These are phyloP conservation scores for Eimeria tenella DNA, from an alignment of 169 alveolate species.

Conservation along the genomic window DNA sequence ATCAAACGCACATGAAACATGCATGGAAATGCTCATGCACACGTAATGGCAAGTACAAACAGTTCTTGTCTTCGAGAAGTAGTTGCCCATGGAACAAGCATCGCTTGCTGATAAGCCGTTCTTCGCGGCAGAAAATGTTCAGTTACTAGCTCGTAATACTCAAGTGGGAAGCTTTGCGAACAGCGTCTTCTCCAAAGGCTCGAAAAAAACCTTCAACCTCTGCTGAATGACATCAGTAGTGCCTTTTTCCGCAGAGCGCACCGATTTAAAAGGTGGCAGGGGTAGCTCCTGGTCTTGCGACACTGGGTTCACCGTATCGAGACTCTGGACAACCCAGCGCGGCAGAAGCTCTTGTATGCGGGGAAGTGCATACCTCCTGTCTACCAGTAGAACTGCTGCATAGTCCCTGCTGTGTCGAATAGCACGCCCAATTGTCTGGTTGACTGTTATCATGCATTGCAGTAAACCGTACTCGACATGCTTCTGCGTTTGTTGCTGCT, in stretches of 20 bases:
- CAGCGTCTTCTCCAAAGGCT: constrained; percentile 2
- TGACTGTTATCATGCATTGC: constrained; percentile 94
- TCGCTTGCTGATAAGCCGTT: no score
- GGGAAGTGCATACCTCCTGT: constrained; percentile 86
- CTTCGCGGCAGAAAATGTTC: no score
- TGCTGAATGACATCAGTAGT: background rate
- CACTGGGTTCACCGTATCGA: background rate
- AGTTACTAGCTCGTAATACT: no score
- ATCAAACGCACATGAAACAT: no score
- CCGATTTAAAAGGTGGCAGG: background rate
- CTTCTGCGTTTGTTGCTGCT: constrained; percentile 41
- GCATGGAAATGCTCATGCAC: no score
- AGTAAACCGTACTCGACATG: constrained; percentile 55
- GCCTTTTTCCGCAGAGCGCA: background rate
- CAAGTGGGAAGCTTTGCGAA: background rate
- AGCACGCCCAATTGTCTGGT: constrained; percentile 98
- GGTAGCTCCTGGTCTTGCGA: background rate
- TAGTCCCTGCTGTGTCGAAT: constrained; percentile 97
- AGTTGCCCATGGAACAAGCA: no score
- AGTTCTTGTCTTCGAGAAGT: no score
- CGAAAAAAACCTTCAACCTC: constrained; percentile 31
- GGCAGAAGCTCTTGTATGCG: constrained; percentile 82
- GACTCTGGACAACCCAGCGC: constrained; percentile 81
- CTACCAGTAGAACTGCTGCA: constrained; percentile 95
- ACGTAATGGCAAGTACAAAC: no score